A percentile compares a stretch with the other conserved stretches of the same genome.
Evolutionary conservation across 345 rosid genomes (phyloP).

Genomic region (Angophora floribunda): DNA sequence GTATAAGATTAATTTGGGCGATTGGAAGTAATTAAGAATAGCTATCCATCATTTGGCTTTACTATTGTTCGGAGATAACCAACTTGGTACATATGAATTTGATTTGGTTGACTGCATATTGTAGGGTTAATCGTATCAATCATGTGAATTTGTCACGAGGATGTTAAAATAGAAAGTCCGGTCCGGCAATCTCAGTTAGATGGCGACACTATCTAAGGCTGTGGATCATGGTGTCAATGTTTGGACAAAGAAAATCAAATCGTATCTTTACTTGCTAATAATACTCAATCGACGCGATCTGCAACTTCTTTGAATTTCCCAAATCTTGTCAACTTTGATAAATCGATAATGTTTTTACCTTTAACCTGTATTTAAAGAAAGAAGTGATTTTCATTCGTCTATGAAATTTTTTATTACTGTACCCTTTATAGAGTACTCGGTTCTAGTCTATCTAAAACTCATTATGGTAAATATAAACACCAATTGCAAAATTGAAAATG

Average conservation of each 20-base stretch:
- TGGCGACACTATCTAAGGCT: not conserved
- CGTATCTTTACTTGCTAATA: not conserved
- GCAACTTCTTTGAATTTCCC: not conserved
- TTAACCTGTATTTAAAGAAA: not conserved
- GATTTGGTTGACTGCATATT: not conserved
- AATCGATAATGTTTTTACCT: not conserved
- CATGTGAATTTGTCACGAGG: too few relatives aligned
- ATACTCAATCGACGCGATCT: not conserved
- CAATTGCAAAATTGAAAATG: not conserved
- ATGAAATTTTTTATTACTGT: not conserved
- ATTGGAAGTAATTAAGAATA: not conserved
- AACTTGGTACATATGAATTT: not conserved
- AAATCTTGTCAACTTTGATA: not conserved
- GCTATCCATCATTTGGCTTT: too few relatives aligned
- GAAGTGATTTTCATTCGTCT: not conserved
- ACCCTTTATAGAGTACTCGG: not conserved
- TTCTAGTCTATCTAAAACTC: not conserved
- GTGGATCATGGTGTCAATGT: not conserved
- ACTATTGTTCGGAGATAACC: not conserved
- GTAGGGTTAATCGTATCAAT: not conserved
- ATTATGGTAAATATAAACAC: not conserved
- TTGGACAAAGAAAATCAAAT: not conserved
- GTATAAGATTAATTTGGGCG: not conserved
- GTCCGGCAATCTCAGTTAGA: too few relatives aligned
- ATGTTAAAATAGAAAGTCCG: too few relatives aligned